Base-by-base conservation (phyloP, 805 yeast genomes). In the Myxozyma sirexii region DNA sequence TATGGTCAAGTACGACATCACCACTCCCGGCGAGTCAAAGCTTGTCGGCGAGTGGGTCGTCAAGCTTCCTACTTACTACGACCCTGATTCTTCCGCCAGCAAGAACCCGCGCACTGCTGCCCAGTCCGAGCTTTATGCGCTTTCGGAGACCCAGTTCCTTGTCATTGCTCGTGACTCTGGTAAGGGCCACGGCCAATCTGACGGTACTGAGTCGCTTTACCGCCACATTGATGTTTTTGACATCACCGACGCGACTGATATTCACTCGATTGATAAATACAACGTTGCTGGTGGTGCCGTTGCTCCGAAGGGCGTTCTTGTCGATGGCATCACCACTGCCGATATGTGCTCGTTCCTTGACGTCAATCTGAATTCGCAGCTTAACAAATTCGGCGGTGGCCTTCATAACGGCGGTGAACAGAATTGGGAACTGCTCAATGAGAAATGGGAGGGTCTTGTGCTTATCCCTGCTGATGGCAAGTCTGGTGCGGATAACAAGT, bases 371-470 rank as follows among this genome's bases (percentile, higher is more conserved):
- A 50, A 59, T 33, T 31, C 56, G 13, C 52, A 62, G 56, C 59
- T 61, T 21, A 39, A 41, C 44, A 47, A 54, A 45, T 62, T 62
- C 35, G 64, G 42, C 17, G 48, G 46, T 6, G 66, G 66, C 35
- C 56, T 61, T 21, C 66, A 56, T 46, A 62, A 62, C 35, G 66
- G 66, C 38, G 66, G 62, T 33, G 52, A 8, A 1, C 59, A 61
- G 47, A 54, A 61, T 51, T 56, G 57, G 57, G 19, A 35, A 23
- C 27, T 62, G 41, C 45, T 62, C 26, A 62, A 62, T 53, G 66
- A 62, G 49, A 62, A 62, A 33, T 61, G 66, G 66, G 66, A 61
- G 42, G 61, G 65, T n/a, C 26, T 57, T 10, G 41, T 48, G 10
- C 51, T 61, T 33, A 49, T 62, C 26, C 62, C 66, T 23, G 58